These are phyloP conservation scores for Globisporangium heterothallicum DNA, from an alignment of 352 stramenopile species.

Conservation along the genomic window DNA sequence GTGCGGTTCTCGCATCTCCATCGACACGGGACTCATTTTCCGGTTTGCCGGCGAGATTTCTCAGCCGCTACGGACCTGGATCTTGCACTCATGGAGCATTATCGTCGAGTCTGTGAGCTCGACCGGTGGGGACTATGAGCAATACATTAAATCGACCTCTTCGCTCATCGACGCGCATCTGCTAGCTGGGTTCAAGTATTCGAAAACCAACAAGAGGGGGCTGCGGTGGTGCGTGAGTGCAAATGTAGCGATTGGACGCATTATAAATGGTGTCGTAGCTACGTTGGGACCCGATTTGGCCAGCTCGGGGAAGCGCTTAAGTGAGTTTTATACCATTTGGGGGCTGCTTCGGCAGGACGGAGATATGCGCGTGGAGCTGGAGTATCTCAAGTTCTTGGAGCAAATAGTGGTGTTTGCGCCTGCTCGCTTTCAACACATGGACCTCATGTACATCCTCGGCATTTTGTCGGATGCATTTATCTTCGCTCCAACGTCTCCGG, in stretches of 20 bases:
- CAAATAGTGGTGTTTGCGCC: constrained; percentile 82
- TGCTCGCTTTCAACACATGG: constrained; percentile 38
- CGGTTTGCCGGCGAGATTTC: constrained; percentile 55
- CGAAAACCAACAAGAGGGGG: constrained; percentile 52
- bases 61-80: constrained; percentile 80
- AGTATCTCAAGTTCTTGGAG: constrained; percentile 78
- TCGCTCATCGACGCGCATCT: constrained; percentile 73
- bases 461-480: constrained; percentile 45
- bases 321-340: constrained; percentile 71
- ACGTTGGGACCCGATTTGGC: constrained; percentile 52
- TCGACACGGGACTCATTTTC: constrained; percentile 76
- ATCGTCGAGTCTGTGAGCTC: constrained; percentile 75
- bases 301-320: constrained; percentile 34
- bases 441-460: constrained; percentile 58
- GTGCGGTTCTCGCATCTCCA: constrained; percentile 68
- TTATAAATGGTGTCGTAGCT: constrained; percentile 68
- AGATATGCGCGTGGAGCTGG: constrained; percentile 65
- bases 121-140: constrained; percentile 74
- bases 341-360: constrained; percentile 59
- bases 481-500: neutral
- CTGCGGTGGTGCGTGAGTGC: constrained; percentile 45
- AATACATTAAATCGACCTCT: constrained; percentile 71
- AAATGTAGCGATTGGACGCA: constrained; percentile 50
- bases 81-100: constrained; percentile 79
- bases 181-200: constrained; percentile 69